phyloP scores from a whole-genome alignment of 2,329 filamentous ascomycete genomes.

The Trichoderma endophyticum region DNA sequence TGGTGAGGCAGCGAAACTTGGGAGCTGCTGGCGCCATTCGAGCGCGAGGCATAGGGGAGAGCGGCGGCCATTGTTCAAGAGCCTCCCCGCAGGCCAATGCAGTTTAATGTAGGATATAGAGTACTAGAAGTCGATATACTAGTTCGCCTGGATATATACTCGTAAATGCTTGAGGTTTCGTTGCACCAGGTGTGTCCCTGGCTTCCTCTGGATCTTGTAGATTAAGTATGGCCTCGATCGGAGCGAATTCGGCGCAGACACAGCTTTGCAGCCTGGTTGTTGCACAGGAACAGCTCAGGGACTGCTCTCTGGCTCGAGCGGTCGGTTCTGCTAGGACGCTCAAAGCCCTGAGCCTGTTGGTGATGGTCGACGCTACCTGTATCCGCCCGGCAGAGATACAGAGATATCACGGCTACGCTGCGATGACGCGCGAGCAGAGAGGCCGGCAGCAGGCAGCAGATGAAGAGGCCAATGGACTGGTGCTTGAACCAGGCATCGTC shows the following conservation, averaged over 20 bases:
- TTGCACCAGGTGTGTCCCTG: not conserved
- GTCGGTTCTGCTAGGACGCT: constrained; percentile 8
- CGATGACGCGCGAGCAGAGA: constrained; percentile 8
- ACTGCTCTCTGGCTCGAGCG: constrained; percentile 18
- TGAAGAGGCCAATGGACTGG: constrained; percentile 16
- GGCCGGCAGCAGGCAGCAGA: constrained; percentile 16
- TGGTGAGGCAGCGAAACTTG: constrained; percentile 33
- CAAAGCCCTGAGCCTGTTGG: not conserved
- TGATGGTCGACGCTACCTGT: not conserved
- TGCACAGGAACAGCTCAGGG: constrained; percentile 5
- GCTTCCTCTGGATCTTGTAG: not conserved
- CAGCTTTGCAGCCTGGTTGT: not conserved
- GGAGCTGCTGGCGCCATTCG: constrained; percentile 34
- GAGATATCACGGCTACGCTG: constrained; percentile 12
- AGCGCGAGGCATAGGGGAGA: constrained; percentile 43
- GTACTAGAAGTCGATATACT: not conserved
- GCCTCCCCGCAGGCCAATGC: not conserved
- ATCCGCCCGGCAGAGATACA: not conserved
- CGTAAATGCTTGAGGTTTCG: not conserved
- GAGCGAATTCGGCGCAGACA: not conserved
- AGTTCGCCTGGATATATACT: not conserved
- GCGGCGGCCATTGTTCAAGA: constrained; percentile 38
- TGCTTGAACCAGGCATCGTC: constrained; percentile 35
- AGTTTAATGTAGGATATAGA: not conserved
- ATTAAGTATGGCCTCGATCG: not conserved